Conservation (phyloP, 2,329 filamentous ascomycete species). For the Paecilomyces sp. region DNA sequence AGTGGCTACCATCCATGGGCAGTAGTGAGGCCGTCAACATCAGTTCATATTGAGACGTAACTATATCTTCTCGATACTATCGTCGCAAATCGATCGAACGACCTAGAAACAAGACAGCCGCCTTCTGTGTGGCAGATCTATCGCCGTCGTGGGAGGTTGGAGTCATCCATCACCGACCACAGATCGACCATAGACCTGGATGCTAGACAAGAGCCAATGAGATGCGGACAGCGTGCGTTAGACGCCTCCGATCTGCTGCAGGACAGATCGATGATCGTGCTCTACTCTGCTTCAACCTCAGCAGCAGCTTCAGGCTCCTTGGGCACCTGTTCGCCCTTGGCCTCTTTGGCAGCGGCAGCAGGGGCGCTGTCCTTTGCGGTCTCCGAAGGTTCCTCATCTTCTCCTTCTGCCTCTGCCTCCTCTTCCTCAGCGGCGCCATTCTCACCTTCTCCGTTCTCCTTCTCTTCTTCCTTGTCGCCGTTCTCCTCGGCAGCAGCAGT, state of each 20-base stretch:
- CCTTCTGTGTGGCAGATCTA: background rate
- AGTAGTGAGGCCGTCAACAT: background rate
- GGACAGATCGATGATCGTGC: background rate
- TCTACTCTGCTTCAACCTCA: constrained; percentile 12
- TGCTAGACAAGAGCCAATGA: background rate
- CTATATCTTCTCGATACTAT: background rate
- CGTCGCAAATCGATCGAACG: background rate
- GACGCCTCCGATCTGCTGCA: background rate
- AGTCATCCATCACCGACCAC: background rate
- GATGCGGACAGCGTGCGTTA: background rate
- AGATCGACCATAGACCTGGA: background rate
- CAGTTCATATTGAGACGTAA: background rate
- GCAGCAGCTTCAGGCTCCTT: constrained; percentile 8
- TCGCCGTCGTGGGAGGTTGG: background rate
- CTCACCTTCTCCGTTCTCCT: constrained; percentile 32
- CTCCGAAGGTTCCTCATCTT: constrained; percentile 9
- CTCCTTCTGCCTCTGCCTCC: constrained; percentile 9
- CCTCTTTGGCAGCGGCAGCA: constrained; percentile 12
- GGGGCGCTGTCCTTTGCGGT: constrained; percentile 21
- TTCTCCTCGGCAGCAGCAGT: constrained; percentile 23
- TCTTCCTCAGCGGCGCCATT: constrained; percentile 9
- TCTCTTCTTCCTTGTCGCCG: constrained; percentile 34
- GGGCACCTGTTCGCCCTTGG: constrained; percentile 8
- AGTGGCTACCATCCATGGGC: background rate
- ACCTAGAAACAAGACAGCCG: background rate